A percentile compares a stretch with the other conserved stretches of the same genome.
phyloP scores from a whole-genome alignment of 805 yeast genomes.

The Kregervanrija delftensis region DNA sequence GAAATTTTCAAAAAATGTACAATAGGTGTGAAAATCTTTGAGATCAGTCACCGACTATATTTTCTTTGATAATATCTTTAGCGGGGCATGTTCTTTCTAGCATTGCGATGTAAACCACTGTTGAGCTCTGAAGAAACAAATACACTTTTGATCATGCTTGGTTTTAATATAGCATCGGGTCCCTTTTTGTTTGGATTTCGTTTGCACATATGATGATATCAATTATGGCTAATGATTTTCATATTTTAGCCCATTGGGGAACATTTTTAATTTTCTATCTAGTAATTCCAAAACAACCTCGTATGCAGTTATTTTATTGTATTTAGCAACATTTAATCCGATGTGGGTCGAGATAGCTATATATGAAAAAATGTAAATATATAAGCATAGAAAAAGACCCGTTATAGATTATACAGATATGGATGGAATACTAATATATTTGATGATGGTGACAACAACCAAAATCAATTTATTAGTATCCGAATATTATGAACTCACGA shows the following conservation, averaged over 20 bases:
- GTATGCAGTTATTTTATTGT: slow-evolving; percentile 66
- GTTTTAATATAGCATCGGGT: slow-evolving; percentile 57
- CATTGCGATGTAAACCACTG: slow-evolving; percentile 69
- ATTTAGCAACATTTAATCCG: slow-evolving; percentile 52
- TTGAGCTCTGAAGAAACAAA: slow-evolving; percentile 83
- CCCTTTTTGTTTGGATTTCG: slow-evolving; percentile 1
- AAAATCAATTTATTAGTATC: slow-evolving; percentile 84
- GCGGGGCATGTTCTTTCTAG: slow-evolving; percentile 66
- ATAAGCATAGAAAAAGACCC: too few species aligned
- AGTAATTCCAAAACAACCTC: slow-evolving; percentile 80
- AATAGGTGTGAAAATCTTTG: slow-evolving; percentile 77
- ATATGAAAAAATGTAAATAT: slow-evolving; percentile 63
- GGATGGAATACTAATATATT: slow-evolving; percentile 77
- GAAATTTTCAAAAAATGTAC: slow-evolving; percentile 56
- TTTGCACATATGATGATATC: slow-evolving; percentile 57
- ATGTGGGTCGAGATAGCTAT: slow-evolving; percentile 72
- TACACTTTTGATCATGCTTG: slow-evolving; percentile 58
- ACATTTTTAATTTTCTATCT: slow-evolving; percentile 73
- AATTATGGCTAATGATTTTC: slow-evolving; percentile 54
- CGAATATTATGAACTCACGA: slow-evolving; percentile 55
- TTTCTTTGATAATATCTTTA: slow-evolving; percentile 25
- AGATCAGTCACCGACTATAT: slow-evolving; percentile 56
- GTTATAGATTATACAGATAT: too few species aligned
- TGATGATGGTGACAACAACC: slow-evolving; percentile 78
- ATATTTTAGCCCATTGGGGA: slow-evolving; percentile 34